phyloP scores from a whole-genome alignment of 345 rosid species.

The Eucalyptus marginata region DNA sequence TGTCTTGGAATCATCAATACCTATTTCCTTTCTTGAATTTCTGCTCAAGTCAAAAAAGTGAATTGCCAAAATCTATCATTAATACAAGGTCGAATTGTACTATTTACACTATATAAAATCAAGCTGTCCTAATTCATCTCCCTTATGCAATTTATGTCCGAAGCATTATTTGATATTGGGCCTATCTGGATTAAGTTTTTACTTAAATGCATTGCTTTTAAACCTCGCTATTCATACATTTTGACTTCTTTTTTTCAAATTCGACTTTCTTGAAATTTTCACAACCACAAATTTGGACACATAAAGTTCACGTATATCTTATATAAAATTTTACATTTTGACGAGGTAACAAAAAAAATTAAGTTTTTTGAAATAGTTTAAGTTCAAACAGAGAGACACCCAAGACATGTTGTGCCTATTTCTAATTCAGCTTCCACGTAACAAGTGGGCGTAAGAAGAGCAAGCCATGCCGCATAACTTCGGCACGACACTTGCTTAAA shows the following conservation, averaged over 20 bases:
- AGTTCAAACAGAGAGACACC: neutral
- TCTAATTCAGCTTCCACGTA: neutral
- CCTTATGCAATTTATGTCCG: neutral
- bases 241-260: neutral
- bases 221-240: neutral
- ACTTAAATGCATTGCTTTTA: neutral
- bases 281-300: neutral
- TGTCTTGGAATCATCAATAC: neutral
- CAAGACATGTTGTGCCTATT: neutral
- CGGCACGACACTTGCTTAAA: too few relatives aligned
- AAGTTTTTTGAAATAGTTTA: neutral
- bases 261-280: neutral
- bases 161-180: neutral
- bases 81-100: neutral
- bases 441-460: too few relatives aligned
- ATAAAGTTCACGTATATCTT: neutral
- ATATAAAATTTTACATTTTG: too few relatives aligned
- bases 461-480: too few relatives aligned
- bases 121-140: neutral
- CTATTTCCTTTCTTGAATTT: neutral
- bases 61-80: neutral
- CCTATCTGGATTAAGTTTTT: neutral
- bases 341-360: neutral
- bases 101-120: neutral
- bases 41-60: neutral